Base-by-base conservation (phyloP, 148 eudicot genomes). In the Fagopyrum esculentum region DNA sequence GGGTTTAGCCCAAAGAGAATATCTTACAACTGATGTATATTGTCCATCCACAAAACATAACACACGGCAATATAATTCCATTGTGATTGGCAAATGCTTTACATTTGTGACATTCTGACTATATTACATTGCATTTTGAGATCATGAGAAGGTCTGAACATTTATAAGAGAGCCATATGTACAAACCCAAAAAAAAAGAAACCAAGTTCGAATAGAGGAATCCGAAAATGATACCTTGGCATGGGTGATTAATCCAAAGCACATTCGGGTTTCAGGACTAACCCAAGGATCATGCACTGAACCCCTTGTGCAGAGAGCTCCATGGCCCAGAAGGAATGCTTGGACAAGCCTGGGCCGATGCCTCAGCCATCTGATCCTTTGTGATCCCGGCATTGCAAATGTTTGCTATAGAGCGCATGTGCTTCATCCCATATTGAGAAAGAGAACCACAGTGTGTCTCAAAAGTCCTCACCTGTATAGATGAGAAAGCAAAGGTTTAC, bases 351-450 rank as follows among this genome's bases (percentile, higher is more conserved):
- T 92, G 99, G 2, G 90, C 85, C 1, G 97, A 85, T 3, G 91
- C 99, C 80, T 89, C 94, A 2, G 87, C 83, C 98, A 95, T 89
- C 80, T 89, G 93, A 50, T 89, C 89, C 35, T 73, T 51, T 17
- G 74, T 75, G 75, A 92, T 84, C 54, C 97, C 97, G 6, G 91
- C 89, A 52, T 95, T 95, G 86, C 99, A 95, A 9, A 95, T 84
- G 82, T 95, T 95, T 29, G 97, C 99, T 1, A 95, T 77, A 26
- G 97, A 84, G 3, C 97, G 92, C 99, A 95, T 90, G 85, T 90
- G 98, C 78, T 95, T 95, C 99, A 95, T 95, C 72, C 99, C 99
- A 5, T 95, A 95, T 66, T 92, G 98, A 22, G 92, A 89, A 22
- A 95, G 78, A 16, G 93, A 92, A 51, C 99, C 98, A 69, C 99